A percentile compares a stretch with the other conserved stretches of the same genome.
Conservation (phyloP, 768 basidiomycete genomes). For the Lentinula boryana region DNA sequence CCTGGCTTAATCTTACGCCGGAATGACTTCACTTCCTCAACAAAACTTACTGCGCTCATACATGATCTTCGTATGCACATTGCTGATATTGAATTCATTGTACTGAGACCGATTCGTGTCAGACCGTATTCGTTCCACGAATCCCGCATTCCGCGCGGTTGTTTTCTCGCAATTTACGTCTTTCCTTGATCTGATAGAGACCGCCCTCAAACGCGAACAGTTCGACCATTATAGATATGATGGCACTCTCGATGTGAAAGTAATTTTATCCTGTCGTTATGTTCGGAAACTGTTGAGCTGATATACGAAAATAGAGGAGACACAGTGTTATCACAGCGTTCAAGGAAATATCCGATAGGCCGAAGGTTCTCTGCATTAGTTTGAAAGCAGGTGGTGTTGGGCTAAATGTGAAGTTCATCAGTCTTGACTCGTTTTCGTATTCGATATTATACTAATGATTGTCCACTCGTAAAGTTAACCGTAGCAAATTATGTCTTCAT, state of each 20-base stretch:
- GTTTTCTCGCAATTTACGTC: constrained; percentile 90
- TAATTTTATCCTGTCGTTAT: background rate
- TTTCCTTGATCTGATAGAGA: constrained; percentile 79
- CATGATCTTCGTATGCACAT: constrained; percentile 52
- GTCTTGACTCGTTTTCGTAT: background rate
- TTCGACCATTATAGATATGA: constrained; percentile 80
- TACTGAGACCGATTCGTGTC: background rate
- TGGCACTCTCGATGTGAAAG: constrained; percentile 85
- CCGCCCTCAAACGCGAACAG: constrained; percentile 59
- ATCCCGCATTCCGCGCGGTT: constrained; percentile 75
- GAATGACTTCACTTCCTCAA: constrained; percentile 85
- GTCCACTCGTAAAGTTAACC: constrained; percentile 45
- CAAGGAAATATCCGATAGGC: constrained; percentile 57
- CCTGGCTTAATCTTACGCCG: constrained; percentile 56
- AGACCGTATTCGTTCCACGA: constrained; percentile 64
- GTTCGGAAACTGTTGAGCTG: background rate
- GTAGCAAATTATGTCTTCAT: constrained; percentile 83
- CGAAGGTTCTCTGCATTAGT: constrained; percentile 74
- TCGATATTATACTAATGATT: background rate
- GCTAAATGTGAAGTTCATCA: constrained; percentile 53
- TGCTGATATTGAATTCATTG: background rate
- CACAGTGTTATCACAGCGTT: constrained; percentile 73
- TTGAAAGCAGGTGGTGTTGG: constrained; percentile 93
- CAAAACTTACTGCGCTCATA: constrained; percentile 83
- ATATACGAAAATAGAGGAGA: constrained; percentile 36